These are phyloP conservation scores for Coleophoma cylindrospora DNA, from an alignment of 2,329 filamentous ascomycete genomes.

Conservation along the genomic window DNA sequence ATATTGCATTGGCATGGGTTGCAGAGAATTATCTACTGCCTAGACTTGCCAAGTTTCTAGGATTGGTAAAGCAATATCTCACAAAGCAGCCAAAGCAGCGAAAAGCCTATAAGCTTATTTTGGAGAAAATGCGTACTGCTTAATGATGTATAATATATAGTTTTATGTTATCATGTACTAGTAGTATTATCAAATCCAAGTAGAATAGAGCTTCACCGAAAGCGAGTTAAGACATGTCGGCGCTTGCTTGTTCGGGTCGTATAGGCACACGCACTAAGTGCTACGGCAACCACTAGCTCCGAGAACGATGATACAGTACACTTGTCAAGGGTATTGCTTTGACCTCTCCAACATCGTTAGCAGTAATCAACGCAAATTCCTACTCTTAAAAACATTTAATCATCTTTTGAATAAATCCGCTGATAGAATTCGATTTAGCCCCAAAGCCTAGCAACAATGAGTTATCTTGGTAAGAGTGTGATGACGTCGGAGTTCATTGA, in stretches of 20 bases:
- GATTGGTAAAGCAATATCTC: constrained; percentile 52
- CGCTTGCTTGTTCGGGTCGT: too few relatives aligned
- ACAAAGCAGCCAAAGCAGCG: constrained; percentile 65
- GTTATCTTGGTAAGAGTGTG: background rate
- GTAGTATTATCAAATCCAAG: too few relatives aligned
- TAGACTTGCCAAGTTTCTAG: constrained; percentile 61
- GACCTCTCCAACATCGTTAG: too few relatives aligned
- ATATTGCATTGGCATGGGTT: constrained; percentile 64
- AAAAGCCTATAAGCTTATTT: constrained; percentile 82
- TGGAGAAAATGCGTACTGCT: constrained; percentile 53
- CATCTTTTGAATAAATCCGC: too few relatives aligned
- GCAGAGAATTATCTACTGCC: constrained; percentile 70
- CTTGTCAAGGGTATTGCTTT: too few relatives aligned
- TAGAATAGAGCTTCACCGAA: too few relatives aligned
- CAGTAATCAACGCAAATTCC: too few relatives aligned
- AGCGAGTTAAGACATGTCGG: too few relatives aligned
- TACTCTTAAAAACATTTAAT: too few relatives aligned
- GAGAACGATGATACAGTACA: constrained; percentile 13
- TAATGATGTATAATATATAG: constrained; percentile 7
- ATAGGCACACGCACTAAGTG: background rate
- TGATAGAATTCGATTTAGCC: background rate
- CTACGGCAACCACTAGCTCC: constrained; percentile 13
- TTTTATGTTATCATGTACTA: background rate
- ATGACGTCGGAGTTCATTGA: background rate
- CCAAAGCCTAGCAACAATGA: background rate